phyloP scores from a whole-genome alignment of 2,329 filamentous ascomycete genomes.

The Boeremia lycopersici region DNA sequence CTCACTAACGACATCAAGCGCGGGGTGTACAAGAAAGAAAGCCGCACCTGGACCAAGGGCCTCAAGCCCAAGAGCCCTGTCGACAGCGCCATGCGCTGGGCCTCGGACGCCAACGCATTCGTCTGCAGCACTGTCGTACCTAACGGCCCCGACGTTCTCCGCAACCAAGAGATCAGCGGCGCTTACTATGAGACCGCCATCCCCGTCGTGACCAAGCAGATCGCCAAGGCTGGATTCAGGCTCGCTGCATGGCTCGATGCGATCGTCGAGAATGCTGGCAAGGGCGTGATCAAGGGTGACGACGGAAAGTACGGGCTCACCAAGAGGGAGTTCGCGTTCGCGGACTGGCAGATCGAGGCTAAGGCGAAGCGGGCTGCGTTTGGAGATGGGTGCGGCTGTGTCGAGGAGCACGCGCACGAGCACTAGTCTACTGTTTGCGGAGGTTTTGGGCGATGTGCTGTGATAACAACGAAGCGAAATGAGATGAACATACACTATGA shows the following conservation, averaged over 20 bases:
- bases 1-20: conserved; percentile 47
- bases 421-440: background rate
- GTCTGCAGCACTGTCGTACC: conserved; percentile 53
- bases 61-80: conserved; percentile 46
- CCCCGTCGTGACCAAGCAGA: conserved; percentile 50
- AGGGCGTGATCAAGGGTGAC: conserved; percentile 16
- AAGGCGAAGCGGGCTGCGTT: conserved; percentile 35
- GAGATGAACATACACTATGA: background rate
- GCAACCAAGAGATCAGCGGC: conserved; percentile 47
- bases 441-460: conserved; percentile 1
- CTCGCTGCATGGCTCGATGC: conserved; percentile 41
- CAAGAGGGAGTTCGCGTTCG: conserved; percentile 24
- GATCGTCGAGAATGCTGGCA: conserved; percentile 30
- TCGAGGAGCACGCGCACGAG: conserved; percentile 33
- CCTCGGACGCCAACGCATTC: conserved; percentile 50
- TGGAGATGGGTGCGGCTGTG: conserved; percentile 35
- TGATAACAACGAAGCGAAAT: background rate
- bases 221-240: conserved; percentile 49
- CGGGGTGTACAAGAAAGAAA: conserved; percentile 46
- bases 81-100: conserved; percentile 50
- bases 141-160: conserved; percentile 44
- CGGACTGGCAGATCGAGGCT: conserved; percentile 38
- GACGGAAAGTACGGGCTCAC: conserved; percentile 15
- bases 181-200: conserved; percentile 46
- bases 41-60: conserved; percentile 44